phyloP scores from a whole-genome alignment of 2,329 filamentous ascomycete genomes.

The Atkinsonella hypoxylon region DNA sequence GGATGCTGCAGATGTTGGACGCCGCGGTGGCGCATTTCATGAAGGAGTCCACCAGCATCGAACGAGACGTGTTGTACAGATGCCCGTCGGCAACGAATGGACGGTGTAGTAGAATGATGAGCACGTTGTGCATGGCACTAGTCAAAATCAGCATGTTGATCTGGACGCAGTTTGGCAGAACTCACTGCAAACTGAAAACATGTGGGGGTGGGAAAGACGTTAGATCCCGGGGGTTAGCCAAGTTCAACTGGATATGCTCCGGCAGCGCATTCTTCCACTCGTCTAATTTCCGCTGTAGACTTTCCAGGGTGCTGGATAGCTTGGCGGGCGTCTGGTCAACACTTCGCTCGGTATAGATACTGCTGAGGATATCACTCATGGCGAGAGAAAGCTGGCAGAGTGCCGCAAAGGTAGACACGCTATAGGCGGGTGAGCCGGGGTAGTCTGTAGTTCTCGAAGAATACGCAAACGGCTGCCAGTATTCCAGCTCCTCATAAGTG shows the following conservation, averaged over 20 bases:
- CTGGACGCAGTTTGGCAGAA: not conserved
- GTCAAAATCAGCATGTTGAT: not conserved
- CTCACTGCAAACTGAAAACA: constrained; percentile 28
- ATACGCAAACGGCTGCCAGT: constrained; percentile 34
- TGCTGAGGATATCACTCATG: constrained; percentile 32
- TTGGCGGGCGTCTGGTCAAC: constrained; percentile 22
- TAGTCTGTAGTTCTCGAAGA: constrained; percentile 16
- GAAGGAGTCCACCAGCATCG: constrained; percentile 30
- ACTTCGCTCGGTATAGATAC: constrained; percentile 31
- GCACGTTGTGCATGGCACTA: constrained; percentile 21
- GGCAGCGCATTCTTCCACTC: constrained; percentile 31
- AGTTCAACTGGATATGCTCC: constrained; percentile 26
- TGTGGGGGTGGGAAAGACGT: constrained; percentile 27
- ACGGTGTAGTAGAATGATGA: constrained; percentile 40
- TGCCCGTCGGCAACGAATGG: constrained; percentile 40
- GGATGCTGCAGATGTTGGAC: constrained; percentile 28
- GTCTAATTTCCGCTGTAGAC: constrained; percentile 27
- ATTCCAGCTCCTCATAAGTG: constrained; percentile 39
- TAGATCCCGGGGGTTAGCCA: constrained; percentile 12
- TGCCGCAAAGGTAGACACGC: constrained; percentile 28
- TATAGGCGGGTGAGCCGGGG: constrained; percentile 26
- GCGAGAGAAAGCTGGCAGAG: constrained; percentile 33
- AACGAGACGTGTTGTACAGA: constrained; percentile 28
- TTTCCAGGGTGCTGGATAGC: constrained; percentile 23
- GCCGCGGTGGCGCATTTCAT: constrained; percentile 34